A percentile compares a stretch with the other conserved stretches of the same genome.
phyloP scores from a whole-genome alignment of 2,329 filamentous ascomycete genomes.

The Fusarium setosum region DNA sequence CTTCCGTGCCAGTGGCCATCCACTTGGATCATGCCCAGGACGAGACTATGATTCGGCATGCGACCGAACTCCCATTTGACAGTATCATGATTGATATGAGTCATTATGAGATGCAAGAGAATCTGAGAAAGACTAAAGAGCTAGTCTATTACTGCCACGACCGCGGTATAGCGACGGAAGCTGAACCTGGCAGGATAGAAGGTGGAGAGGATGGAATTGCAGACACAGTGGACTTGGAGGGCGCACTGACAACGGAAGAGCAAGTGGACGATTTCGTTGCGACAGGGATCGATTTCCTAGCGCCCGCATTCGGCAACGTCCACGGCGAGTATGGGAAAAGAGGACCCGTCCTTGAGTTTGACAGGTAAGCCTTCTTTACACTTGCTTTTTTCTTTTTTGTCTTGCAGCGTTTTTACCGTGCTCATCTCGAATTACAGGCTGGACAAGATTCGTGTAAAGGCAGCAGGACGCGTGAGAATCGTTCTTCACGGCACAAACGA shows the following conservation, averaged over 20 bases:
- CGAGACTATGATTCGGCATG: not conserved
- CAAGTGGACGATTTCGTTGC: slow-evolving; percentile 77
- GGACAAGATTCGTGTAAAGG: slow-evolving; percentile 37
- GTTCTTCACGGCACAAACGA: slow-evolving; percentile 69
- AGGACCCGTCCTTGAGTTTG: slow-evolving; percentile 70
- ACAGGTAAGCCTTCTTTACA: slow-evolving; percentile 13
- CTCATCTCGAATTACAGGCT: slow-evolving; percentile 50
- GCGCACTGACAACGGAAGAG: slow-evolving; percentile 71
- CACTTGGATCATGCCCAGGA: not conserved
- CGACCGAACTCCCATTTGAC: not conserved
- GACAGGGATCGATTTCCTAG: slow-evolving; percentile 79
- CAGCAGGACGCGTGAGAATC: slow-evolving; percentile 49
- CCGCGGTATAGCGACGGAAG: slow-evolving; percentile 22
- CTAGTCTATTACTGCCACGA: no score
- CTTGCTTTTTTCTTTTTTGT: no score
- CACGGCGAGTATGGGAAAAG: slow-evolving; percentile 78
- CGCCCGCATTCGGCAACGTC: slow-evolving; percentile 81
- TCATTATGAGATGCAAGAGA: no score
- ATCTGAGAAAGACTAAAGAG: no score
- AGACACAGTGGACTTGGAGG: slow-evolving; percentile 62
- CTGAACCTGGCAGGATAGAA: slow-evolving; percentile 48
- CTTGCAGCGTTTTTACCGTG: no score
- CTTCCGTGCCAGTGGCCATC: not conserved
- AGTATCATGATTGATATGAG: not conserved
- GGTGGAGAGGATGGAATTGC: slow-evolving; percentile 74